Percentiles rank a stretch among this genome's conserved stretches.
These are phyloP conservation scores for Penicillium sp. DNA, from an alignment of 2,329 filamentous ascomycete species.

Conservation along the genomic window DNA sequence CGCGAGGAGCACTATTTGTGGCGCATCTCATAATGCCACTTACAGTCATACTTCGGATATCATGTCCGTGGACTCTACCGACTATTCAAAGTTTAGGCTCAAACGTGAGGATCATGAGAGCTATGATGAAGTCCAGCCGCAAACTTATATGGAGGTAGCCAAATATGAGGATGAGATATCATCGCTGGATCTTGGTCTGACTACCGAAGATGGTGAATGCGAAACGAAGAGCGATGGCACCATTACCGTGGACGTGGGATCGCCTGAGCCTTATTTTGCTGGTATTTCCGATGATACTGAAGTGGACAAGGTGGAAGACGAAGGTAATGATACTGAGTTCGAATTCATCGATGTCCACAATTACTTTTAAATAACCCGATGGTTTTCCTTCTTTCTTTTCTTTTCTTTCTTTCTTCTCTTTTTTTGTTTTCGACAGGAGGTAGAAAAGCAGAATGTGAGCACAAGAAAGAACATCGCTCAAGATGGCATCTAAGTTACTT, in stretches of 20 bases:
- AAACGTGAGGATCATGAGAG: not conserved
- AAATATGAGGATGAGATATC: not conserved
- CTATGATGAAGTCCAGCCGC: not conserved
- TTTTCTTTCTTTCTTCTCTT: not conserved
- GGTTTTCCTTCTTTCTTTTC: not conserved
- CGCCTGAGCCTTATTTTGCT: not conserved
- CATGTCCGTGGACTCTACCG: constrained; percentile 22
- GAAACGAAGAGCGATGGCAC: constrained; percentile 21
- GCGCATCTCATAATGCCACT: constrained; percentile 37
- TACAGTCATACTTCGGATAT: constrained; percentile 29
- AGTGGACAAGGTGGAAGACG: constrained; percentile 9
- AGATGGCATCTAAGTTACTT: not conserved
- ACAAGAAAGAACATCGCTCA: not conserved
- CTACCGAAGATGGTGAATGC: constrained; percentile 12
- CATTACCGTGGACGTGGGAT: constrained; percentile 18
- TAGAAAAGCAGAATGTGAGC: not conserved
- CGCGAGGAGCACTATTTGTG: constrained; percentile 33
- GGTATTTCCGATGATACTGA: constrained; percentile 16
- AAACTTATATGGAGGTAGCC: not conserved
- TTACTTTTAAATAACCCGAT: not conserved
- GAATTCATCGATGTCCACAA: constrained; percentile 3
- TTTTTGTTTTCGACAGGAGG: not conserved
- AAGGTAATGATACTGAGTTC: constrained; percentile 3
- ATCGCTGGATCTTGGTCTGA: not conserved
- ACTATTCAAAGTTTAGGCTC: not conserved